Conservation (phyloP, 768 basidiomycete species). For the Kwoniella sp. region DNA sequence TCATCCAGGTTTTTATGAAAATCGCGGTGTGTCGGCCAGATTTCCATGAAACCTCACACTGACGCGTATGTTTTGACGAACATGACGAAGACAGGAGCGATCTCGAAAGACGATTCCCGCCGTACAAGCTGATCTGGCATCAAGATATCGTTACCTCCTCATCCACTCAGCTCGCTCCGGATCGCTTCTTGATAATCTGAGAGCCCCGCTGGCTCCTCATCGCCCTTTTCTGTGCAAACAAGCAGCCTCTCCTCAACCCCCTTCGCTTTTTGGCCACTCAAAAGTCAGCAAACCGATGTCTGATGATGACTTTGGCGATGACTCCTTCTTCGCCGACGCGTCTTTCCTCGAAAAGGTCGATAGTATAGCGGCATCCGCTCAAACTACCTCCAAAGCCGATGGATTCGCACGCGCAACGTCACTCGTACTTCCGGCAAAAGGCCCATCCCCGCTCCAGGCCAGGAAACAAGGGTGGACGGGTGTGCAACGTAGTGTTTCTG, state of each 20-base stretch:
- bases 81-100: not conserved
- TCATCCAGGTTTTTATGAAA: no score
- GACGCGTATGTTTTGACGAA: slow-evolving; percentile 8
- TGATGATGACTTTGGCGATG: slow-evolving; percentile 43
- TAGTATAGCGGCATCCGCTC: slow-evolving; percentile 25
- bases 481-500: slow-evolving; percentile 11
- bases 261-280: slow-evolving; percentile 7
- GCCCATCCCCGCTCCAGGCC: not conserved
- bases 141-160: not conserved
- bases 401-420: slow-evolving; percentile 7
- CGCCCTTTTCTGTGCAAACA: no score
- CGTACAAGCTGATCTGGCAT: not conserved
- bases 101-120: not conserved
- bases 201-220: no score
- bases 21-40: no score
- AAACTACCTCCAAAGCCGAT: not conserved
- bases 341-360: slow-evolving; percentile 41
- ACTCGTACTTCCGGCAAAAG: not conserved
- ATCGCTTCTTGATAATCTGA: no score
- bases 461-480: slow-evolving; percentile 21
- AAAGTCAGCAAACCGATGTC: slow-evolving; percentile 31
- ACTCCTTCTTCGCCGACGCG: slow-evolving; percentile 38
- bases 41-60: not conserved
- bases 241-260: no score
- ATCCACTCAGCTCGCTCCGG: no score